Evolutionary conservation across 1,284 basidiomycete species (phyloP).

Genomic region (Austroboletus rostrupii): DNA sequence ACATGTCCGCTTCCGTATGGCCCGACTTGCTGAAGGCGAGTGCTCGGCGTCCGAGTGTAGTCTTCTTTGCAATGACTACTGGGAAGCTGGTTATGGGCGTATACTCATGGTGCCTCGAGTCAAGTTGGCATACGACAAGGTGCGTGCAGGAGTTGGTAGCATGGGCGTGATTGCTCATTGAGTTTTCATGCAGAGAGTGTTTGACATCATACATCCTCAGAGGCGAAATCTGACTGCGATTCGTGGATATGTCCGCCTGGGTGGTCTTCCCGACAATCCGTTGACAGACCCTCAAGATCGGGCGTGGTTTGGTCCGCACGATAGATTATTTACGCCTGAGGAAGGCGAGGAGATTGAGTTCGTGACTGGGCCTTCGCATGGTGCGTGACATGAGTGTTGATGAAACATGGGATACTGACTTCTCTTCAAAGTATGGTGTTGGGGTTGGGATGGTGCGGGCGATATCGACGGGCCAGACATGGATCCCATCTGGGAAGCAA

Average conservation of each 20-base stretch:
- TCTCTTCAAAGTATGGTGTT: constrained; percentile 79
- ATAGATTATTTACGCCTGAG: constrained; percentile 84
- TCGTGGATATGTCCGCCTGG: constrained; percentile 84
- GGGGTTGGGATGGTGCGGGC: constrained; percentile 98
- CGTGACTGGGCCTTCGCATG: constrained; percentile 77
- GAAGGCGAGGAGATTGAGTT: constrained; percentile 78
- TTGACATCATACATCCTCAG: constrained; percentile 86
- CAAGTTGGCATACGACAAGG: constrained; percentile 90
- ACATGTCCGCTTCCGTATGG: constrained; percentile 92
- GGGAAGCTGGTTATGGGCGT: constrained; percentile 87
- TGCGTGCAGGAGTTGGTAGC: constrained; percentile 33
- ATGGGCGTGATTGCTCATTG: constrained; percentile 5
- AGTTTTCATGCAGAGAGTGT: constrained; percentile 64
- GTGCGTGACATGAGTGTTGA: constrained; percentile 46
- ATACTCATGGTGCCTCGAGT: constrained; percentile 96
- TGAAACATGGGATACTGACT: neutral
- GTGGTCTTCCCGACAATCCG: constrained; percentile 90
- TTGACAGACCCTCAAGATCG: constrained; percentile 92
- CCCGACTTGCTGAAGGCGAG: constrained; percentile 74
- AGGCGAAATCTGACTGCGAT: constrained; percentile 91
- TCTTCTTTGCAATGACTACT: constrained; percentile 94
- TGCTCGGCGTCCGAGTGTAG: constrained; percentile 92
- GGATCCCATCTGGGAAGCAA: constrained; percentile 90
- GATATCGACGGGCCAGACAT: constrained; percentile 93
- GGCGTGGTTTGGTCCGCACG: constrained; percentile 93